Base-by-base conservation (phyloP, 176 grass and related monocot genomes). In the Paspalum notatum region DNA sequence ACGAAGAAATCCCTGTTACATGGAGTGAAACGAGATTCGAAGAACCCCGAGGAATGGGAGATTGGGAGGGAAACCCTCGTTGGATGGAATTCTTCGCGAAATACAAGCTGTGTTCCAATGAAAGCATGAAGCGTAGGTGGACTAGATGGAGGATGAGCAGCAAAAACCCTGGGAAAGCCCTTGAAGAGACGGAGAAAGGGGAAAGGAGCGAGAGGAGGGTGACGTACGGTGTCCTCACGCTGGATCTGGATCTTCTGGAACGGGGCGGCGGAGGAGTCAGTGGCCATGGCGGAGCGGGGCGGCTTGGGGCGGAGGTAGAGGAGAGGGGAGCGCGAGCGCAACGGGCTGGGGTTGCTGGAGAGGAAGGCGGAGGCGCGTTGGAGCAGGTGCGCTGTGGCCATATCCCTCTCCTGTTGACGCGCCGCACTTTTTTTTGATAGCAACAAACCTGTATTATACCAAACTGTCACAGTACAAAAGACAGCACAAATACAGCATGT, bases 181-280 rank as follows among this genome's bases (percentile, higher is more conserved):
- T 4, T 43, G 44, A 15, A 4, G 12, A n/a, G 20, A 39, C 3
- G 8, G 55, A 10, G 2, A 6, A 21, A 40, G 9, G 13, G 24
- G 58, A 2, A 49, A 24, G 38, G 56, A 53, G 72, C 1, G 62
- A 70, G 15, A 72, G 48, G 2, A 58, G 71, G 25, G 25, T 9
- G 46, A 41, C 87, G 66, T n/a, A 94, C 94, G 16, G 88, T 87
- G 67, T 87, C 90, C 55, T 91, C 93, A 61, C 93, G 88, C 76
- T 97, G 89, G 85, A 97, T 94, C 74, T 91, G 91, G 82, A 97
- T 69, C 85, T 88, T 95, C 45, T 91, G 90, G 68, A 95, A 91
- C 37, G 82, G 41, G n/a, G 71, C 72, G 41, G 83, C 18, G 9
- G 85, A 44, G 68, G 83, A 60, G 27, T 85, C 75, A 11, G 93